Conservation (phyloP, 179 eudicot species). For the Beta corolliflora region DNA sequence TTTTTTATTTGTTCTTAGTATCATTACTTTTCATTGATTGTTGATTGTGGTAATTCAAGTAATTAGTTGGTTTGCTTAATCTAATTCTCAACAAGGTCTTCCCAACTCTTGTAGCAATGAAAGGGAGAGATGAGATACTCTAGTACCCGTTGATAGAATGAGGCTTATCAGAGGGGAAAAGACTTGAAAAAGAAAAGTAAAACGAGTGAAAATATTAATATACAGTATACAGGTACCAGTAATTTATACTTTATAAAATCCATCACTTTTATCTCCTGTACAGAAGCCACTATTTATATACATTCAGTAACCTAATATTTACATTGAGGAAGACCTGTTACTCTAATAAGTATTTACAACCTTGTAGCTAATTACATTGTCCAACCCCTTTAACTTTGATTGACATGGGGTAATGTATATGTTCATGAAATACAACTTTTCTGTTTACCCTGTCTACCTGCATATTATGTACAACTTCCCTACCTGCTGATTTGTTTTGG, state of each 20-base stretch:
- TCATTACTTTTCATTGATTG: too few species aligned
- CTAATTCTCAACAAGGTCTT: too few species aligned
- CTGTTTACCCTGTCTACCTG: not conserved
- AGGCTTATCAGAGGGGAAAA: not conserved
- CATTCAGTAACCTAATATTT: slow-evolving; percentile 20
- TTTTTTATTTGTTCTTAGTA: too few species aligned
- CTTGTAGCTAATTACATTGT: slow-evolving; percentile 10
- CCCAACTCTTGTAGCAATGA: too few species aligned
- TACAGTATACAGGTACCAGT: not conserved
- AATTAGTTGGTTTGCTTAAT: too few species aligned
- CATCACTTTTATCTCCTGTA: slow-evolving; percentile 4
- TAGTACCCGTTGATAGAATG: too few species aligned
- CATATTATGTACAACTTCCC: slow-evolving; percentile 18
- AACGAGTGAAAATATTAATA: not conserved
- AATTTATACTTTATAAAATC: not conserved
- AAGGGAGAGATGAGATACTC: too few species aligned
- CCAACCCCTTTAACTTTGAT: slow-evolving; percentile 10
- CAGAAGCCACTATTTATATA: slow-evolving; percentile 12
- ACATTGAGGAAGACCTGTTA: slow-evolving; percentile 16
- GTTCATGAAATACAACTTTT: slow-evolving; percentile 2
- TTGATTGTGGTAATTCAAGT: too few species aligned
- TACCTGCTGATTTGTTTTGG: not conserved
- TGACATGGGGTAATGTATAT: not conserved
- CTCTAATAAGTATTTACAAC: slow-evolving; percentile 15
- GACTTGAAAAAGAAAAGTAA: not conserved